Evolutionary conservation across 106 monocot genomes (phyloP).

Genomic region (Apostasia shenzhenica): DNA sequence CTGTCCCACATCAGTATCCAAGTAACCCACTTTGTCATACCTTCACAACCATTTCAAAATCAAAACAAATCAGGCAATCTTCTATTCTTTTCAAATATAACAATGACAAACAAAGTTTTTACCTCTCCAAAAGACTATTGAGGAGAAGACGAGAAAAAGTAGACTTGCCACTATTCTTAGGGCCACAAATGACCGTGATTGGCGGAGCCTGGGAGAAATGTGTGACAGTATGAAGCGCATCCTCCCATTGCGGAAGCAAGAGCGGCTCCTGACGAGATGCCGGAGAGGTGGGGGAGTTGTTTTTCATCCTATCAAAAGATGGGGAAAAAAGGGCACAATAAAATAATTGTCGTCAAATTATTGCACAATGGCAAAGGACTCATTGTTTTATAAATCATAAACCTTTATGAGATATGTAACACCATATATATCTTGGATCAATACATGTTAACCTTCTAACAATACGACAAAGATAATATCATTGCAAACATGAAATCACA

Average conservation of each 20-base stretch:
- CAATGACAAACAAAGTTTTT: neutral
- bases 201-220: slow-evolving; percentile 16
- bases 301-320: too few species aligned
- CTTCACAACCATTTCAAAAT: slow-evolving; percentile 18
- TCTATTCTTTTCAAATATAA: neutral
- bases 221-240: slow-evolving; percentile 35
- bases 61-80: neutral
- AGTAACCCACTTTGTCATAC: slow-evolving; percentile 53
- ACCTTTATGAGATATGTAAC: too few species aligned
- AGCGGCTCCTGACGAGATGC: neutral
- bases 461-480: too few species aligned
- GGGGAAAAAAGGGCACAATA: too few species aligned
- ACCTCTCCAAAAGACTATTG: slow-evolving; percentile 67
- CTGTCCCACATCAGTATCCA: slow-evolving; percentile 91
- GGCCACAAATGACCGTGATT: slow-evolving; percentile 56
- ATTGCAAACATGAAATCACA: too few species aligned
- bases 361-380: too few species aligned
- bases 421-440: too few species aligned
- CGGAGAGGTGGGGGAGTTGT: neutral
- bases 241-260: slow-evolving; percentile 37
- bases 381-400: too few species aligned
- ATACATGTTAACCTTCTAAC: too few species aligned
- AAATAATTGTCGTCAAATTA: too few species aligned
- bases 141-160: slow-evolving; percentile 86
- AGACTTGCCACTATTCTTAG: slow-evolving; percentile 91